A percentile compares a stretch with the other conserved stretches of the same genome.
phyloP scores from a whole-genome alignment of 106 monocot species.

The Phalaenopsis aphrodite region DNA sequence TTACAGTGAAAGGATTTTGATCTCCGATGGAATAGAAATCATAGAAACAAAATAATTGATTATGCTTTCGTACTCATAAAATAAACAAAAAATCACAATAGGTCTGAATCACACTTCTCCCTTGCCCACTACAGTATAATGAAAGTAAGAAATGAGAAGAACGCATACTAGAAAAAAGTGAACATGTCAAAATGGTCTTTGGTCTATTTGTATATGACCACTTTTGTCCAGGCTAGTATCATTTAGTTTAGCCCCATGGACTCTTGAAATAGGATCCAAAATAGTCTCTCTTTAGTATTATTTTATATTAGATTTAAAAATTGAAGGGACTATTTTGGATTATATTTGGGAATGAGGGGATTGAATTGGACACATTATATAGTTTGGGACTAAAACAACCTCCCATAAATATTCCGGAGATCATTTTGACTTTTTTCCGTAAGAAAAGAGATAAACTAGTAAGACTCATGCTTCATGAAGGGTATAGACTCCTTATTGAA shows the following conservation, averaged over 20 bases:
- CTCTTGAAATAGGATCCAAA: too few relatives aligned
- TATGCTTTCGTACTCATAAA: neutral
- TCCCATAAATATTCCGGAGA: too few relatives aligned
- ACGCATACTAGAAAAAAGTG: neutral
- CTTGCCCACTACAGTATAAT: neutral
- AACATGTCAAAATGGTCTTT: too few relatives aligned
- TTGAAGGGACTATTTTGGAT: too few relatives aligned
- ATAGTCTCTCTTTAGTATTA: too few relatives aligned
- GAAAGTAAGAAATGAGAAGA: neutral
- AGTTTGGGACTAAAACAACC: too few relatives aligned
- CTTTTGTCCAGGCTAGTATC: too few relatives aligned
- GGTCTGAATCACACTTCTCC: neutral
- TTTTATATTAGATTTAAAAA: too few relatives aligned
- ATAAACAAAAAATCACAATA: neutral
- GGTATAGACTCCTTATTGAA: neutral
- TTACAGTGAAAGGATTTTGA: neutral
- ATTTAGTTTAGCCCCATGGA: too few relatives aligned
- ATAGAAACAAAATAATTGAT: neutral
- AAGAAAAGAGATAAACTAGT: neutral
- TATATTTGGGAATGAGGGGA: too few relatives aligned
- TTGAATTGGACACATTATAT: too few relatives aligned
- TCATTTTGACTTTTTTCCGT: neutral
- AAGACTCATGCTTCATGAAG: neutral
- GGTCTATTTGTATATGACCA: too few relatives aligned
- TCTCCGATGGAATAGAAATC: neutral